Conservation (phyloP, 2,329 filamentous ascomycete species). For the Macrophomina phaseolina region DNA sequence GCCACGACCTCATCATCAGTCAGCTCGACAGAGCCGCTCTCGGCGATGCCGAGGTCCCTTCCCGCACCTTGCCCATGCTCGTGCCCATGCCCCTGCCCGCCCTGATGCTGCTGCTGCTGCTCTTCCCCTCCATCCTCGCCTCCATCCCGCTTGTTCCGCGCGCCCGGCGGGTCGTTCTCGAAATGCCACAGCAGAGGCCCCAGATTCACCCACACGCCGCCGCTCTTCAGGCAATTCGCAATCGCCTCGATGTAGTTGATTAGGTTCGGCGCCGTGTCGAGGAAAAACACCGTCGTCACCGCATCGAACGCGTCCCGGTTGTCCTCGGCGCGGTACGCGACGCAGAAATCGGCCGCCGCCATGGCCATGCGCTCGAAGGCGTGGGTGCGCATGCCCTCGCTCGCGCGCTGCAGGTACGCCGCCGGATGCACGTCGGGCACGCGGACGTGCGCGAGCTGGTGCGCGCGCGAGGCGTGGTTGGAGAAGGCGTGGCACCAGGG, state of each 20-base stretch:
- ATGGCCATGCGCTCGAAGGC: slow-evolving; percentile 79
- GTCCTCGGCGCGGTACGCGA: slow-evolving; percentile 73
- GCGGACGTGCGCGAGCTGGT: slow-evolving; percentile 75
- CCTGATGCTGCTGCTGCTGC: slow-evolving; percentile 7
- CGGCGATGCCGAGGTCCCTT: slow-evolving; percentile 70
- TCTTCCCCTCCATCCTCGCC: slow-evolving; percentile 31
- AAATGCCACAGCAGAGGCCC: slow-evolving; percentile 97
- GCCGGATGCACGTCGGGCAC: slow-evolving; percentile 75
- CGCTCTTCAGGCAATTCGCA: slow-evolving; percentile 73
- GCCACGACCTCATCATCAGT: slow-evolving; percentile 85
- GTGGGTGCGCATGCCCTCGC: slow-evolving; percentile 36
- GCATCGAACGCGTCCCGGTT: slow-evolving; percentile 73
- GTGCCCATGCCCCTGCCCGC: slow-evolving; percentile 31
- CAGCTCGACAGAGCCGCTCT: slow-evolving; percentile 89
- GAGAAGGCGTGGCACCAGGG: slow-evolving; percentile 90
- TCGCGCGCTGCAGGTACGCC: slow-evolving; percentile 35
- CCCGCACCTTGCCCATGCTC: not conserved
- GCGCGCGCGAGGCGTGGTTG: slow-evolving; percentile 74
- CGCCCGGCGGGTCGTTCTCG: slow-evolving; percentile 71
- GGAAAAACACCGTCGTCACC: slow-evolving; percentile 91
- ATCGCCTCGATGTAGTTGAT: slow-evolving; percentile 90
- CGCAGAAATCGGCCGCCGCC: slow-evolving; percentile 90
- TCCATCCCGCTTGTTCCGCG: slow-evolving; percentile 51
- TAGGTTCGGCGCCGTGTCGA: slow-evolving; percentile 94
- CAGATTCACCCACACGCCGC: slow-evolving; percentile 86